Evolutionary conservation across 129 eudicot genomes (phyloP).

Genomic region (Centella asiatica): DNA sequence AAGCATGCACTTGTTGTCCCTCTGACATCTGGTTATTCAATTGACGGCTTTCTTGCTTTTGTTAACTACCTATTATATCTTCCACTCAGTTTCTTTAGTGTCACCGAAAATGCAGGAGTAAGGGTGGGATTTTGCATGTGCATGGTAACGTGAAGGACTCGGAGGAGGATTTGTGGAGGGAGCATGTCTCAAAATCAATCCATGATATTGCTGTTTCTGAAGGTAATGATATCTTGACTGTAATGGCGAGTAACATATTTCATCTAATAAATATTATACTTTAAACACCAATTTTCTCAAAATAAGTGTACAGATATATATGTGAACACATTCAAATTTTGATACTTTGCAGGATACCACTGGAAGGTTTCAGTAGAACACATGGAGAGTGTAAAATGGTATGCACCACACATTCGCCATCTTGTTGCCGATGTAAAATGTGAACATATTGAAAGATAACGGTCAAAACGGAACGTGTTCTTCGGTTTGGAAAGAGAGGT

Average conservation of each 20-base stretch:
- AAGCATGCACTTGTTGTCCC: background rate
- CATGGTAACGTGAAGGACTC: slow-evolving; percentile 90
- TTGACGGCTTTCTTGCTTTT: background rate
- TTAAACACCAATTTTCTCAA: background rate
- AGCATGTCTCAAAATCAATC: slow-evolving; percentile 49
- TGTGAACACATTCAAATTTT: background rate
- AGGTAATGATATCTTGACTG: slow-evolving; percentile 41
- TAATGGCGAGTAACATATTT: background rate
- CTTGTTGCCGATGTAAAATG: slow-evolving; percentile 85
- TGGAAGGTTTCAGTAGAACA: slow-evolving; percentile 76
- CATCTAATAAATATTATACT: background rate
- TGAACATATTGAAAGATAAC: slow-evolving; percentile 20
- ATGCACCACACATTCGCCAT: slow-evolving; percentile 95
- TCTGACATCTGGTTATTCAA: background rate
- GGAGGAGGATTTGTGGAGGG: slow-evolving; percentile 66
- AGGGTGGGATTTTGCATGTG: slow-evolving; percentile 80
- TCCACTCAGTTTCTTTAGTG: background rate
- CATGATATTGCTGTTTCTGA: slow-evolving; percentile 54
- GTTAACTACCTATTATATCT: too few relatives aligned
- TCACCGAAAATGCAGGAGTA: slow-evolving; percentile 31
- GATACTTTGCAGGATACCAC: slow-evolving; percentile 39
- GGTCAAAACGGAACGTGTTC: background rate
- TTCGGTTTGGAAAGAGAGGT: background rate
- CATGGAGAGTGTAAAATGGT: slow-evolving; percentile 90
- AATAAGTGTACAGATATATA: background rate